Evolutionary conservation across 257 asterid genomes (phyloP), one percentile per base, ranked within the genome.

Genomic region (Solanum rostratum): DNA sequence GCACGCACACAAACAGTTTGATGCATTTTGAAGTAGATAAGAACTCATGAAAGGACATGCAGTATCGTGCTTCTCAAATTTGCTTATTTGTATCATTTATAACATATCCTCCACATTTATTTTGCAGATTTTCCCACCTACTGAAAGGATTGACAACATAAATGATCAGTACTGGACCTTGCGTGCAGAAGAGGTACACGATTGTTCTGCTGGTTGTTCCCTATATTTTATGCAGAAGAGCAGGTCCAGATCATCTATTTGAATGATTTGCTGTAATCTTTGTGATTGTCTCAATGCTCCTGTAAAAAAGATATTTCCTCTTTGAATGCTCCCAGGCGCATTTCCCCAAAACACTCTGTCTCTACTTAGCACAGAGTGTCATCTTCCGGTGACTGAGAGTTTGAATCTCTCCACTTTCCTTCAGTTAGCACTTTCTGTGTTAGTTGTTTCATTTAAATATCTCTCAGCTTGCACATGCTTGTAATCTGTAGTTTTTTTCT

Each of bases 101-200:
- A 39, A 81, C 45, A 81, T 39, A 30, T 33, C 84, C n/a, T 39
- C 54, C 33, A 57, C 49, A 43, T 57, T 12, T 81, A 18, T 74
- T 85, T 69, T 91, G 90, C 92, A 92, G 96, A 90, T 92, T 83
- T 92, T 89, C 88, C 85, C 93, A 65, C 86, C 83, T 79, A 86
- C 80, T 84, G 96, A 92, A 86, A 91, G 88, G 87, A 91, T 92
- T 83, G 92, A 88, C 85, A 85, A 82, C 89, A 88, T 92, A 76
- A 92, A 91, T 86, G 93, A 92, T 86, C 91, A 88, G 46, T 91
- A 91, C 85, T 87, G 91, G 93, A 90, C 93, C 65, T 66, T 91
- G 84, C 92, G 92, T 79, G 95, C 92, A 86, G 93, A 92, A 80
- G 95, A 92, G 93, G 95, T 91, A 81, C 33, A 13, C 11, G 22